Evolutionary conservation across 148 eudicot species (phyloP).

Genomic region (Euryodendron excelsum): DNA sequence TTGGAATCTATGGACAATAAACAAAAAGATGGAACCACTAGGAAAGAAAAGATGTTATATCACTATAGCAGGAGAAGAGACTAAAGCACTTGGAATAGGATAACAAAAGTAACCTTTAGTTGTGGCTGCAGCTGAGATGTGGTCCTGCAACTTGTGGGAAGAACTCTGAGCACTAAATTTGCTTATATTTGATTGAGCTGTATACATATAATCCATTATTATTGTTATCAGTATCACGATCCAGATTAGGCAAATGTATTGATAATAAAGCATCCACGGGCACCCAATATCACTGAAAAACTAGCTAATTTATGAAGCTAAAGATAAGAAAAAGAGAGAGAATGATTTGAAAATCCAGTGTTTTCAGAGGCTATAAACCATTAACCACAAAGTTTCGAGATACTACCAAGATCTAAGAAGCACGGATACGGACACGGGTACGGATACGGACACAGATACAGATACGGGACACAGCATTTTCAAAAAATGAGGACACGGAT

Average conservation of each 20-base stretch:
- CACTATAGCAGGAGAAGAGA: background rate
- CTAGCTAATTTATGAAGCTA: background rate
- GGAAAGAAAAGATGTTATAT: background rate
- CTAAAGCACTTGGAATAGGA: background rate
- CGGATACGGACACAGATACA: too few relatives aligned
- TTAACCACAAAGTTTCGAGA: background rate
- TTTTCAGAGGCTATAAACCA: too few relatives aligned
- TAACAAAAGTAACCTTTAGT: slow-evolving; percentile 38
- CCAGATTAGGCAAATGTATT: slow-evolving; percentile 11
- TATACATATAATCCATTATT: slow-evolving; percentile 1
- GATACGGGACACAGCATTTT: too few relatives aligned
- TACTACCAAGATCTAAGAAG: too few relatives aligned
- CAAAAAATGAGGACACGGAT: too few relatives aligned
- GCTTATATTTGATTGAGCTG: slow-evolving; percentile 61
- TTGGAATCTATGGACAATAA: slow-evolving; percentile 13
- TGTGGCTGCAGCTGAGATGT: slow-evolving; percentile 33
- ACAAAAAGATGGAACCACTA: background rate
- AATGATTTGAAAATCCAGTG: background rate
- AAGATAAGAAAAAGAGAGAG: background rate
- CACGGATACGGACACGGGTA: too few relatives aligned
- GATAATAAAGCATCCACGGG: background rate
- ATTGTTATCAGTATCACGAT: background rate
- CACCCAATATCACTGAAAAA: background rate
- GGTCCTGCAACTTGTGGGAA: slow-evolving; percentile 49
- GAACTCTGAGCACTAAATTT: slow-evolving; percentile 50